Conservation (phyloP, 169 alveolate species). For the Plasmodium gaboni region DNA sequence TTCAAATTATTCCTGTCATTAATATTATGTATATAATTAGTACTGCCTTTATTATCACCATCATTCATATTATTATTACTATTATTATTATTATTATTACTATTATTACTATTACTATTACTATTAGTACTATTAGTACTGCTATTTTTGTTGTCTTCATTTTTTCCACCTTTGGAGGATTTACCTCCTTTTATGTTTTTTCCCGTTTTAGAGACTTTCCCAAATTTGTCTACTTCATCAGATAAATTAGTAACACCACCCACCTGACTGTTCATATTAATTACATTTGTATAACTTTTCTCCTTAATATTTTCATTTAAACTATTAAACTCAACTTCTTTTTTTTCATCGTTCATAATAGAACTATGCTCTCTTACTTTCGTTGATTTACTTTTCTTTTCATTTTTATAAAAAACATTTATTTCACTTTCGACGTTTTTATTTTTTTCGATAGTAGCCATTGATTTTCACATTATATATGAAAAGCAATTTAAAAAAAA, state of each 20-base stretch:
- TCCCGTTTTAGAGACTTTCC: no score
- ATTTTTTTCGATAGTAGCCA: constrained; percentile 70
- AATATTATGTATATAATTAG: constrained; percentile 3
- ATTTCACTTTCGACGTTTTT: constrained; percentile 26
- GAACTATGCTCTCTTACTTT: background rate
- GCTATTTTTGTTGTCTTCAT: constrained; percentile 25
- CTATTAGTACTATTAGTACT: background rate
- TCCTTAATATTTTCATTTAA: background rate
- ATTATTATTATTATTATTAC: constrained; percentile 1
- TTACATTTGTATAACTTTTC: no score
- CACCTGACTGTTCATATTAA: no score
- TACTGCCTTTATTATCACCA: background rate
- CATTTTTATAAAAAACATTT: constrained; percentile 34
- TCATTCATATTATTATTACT: constrained; percentile 21
- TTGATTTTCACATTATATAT: constrained; percentile 47
- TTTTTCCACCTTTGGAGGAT: background rate
- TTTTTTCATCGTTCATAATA: constrained; percentile 15
- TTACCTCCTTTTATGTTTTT: no score
- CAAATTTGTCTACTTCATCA: no score
- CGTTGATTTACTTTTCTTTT: constrained; percentile 2
- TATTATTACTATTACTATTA: background rate
- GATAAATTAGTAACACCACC: no score
- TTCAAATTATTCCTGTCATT: constrained; percentile 21
- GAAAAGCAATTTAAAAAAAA: background rate
- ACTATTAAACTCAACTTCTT: constrained; percentile 24